phyloP scores from a whole-genome alignment of 176 grass and related monocot genomes.

The Oryza longistaminata region DNA sequence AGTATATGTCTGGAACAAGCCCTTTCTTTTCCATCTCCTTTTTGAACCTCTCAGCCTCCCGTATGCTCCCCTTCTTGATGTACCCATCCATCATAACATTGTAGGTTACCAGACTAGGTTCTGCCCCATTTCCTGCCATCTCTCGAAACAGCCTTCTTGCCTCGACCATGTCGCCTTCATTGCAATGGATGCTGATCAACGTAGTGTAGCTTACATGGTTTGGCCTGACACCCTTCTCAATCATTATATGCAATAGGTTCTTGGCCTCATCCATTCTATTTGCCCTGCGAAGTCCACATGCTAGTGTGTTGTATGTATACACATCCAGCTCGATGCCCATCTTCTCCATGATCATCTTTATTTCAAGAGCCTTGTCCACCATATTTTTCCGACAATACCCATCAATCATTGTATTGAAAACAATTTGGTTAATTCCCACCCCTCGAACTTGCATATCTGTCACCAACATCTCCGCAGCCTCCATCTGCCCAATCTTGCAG shows the following conservation, averaged over 20 bases:
- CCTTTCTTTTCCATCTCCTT: constrained; percentile 95
- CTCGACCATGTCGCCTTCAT: constrained; percentile 87
- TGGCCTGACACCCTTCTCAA: not conserved
- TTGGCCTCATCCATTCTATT: no score
- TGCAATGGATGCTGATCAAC: constrained; percentile 73
- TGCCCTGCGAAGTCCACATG: no score
- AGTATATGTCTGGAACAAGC: constrained; percentile 68
- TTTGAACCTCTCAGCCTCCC: constrained; percentile 74
- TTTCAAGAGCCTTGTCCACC: constrained; percentile 61
- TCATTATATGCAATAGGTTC: no score
- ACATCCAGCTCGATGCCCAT: constrained; percentile 59
- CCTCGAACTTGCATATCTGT: constrained; percentile 69
- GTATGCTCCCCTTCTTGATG: constrained; percentile 70
- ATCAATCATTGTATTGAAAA: constrained; percentile 79
- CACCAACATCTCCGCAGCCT: constrained; percentile 70
- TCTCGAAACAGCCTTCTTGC: constrained; percentile 74
- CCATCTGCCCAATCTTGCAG: constrained; percentile 77
- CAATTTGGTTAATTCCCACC: constrained; percentile 59
- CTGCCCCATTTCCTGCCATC: constrained; percentile 54
- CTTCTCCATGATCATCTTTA: constrained; percentile 75
- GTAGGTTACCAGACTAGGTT: constrained; percentile 62
- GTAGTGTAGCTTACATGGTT: constrained; percentile 70
- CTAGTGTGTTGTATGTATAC: constrained; percentile 50
- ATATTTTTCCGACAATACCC: constrained; percentile 65
- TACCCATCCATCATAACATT: constrained; percentile 88